Percentiles rank a stretch among this genome's conserved stretches.
phyloP scores from a whole-genome alignment of 495 filamentous ascomycete genomes.

The Penicillium roqueforti region DNA sequence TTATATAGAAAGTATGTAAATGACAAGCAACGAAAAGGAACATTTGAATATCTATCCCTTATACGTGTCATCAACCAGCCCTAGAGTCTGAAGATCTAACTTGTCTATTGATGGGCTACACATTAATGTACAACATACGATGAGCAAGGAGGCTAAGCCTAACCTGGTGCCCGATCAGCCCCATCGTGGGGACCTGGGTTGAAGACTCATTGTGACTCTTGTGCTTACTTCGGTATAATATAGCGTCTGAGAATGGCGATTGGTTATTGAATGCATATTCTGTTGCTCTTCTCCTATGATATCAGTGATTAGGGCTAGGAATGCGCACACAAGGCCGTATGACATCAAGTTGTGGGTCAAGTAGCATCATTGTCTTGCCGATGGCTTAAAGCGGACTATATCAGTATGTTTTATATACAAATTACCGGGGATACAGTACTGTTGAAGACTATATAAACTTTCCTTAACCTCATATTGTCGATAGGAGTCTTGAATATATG shows the following conservation, averaged over 20 bases:
- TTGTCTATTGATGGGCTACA: neutral
- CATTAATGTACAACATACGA: neutral
- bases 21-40: neutral
- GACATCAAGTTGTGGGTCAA: slow-evolving; percentile 13
- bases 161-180: slow-evolving; percentile 13
- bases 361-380: neutral
- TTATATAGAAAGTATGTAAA: neutral
- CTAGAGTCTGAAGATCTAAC: neutral
- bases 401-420: neutral
- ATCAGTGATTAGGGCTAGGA: slow-evolving; percentile 6
- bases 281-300: neutral
- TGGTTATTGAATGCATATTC: neutral
- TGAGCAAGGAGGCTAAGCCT: neutral
- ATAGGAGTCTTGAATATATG: neutral
- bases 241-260: neutral
- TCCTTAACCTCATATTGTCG: neutral
- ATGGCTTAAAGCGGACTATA: neutral
- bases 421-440: neutral
- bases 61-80: neutral
- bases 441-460: neutral
- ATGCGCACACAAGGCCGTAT: slow-evolving; percentile 5
- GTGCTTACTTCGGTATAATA: neutral
- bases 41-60: too few relatives aligned
- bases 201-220: slow-evolving; percentile 5
- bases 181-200: slow-evolving; percentile 12